A percentile compares a stretch with the other conserved stretches of the same genome.
Evolutionary conservation across 2,329 filamentous ascomycete species (phyloP).

Genomic region (Trichoderma endophyticum): DNA sequence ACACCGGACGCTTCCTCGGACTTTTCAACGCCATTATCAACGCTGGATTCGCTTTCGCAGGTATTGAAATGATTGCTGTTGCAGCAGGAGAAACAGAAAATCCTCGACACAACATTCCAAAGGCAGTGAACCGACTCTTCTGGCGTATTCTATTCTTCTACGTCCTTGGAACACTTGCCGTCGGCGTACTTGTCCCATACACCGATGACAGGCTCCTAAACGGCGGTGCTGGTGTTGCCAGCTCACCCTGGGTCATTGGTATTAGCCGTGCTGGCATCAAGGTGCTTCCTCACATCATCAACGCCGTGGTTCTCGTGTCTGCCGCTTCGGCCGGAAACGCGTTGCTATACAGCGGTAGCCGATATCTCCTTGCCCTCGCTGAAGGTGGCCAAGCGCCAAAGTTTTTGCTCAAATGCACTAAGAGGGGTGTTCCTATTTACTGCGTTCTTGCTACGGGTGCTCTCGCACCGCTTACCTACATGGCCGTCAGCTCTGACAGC

Average conservation of each 20-base stretch:
- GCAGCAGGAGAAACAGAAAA: constrained; percentile 59
- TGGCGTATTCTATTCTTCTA: constrained; percentile 71
- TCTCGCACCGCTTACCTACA: constrained; percentile 49
- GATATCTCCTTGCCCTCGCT: constrained; percentile 48
- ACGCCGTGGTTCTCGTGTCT: constrained; percentile 59
- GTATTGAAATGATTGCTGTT: constrained; percentile 63
- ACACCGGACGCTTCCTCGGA: constrained; percentile 60
- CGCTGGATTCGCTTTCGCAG: constrained; percentile 65
- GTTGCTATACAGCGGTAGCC: constrained; percentile 46
- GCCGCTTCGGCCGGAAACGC: constrained; percentile 44
- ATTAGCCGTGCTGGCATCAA: constrained; percentile 51
- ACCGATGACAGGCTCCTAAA: constrained; percentile 46
- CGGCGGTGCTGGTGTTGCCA: constrained; percentile 52
- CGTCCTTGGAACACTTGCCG: constrained; percentile 59
- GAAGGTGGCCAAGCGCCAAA: constrained; percentile 40
- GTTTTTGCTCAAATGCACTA: constrained; percentile 55
- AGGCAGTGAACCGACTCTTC: constrained; percentile 70
- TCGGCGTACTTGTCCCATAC: constrained; percentile 53
- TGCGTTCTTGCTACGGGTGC: constrained; percentile 48
- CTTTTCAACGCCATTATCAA: constrained; percentile 57
- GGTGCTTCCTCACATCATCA: constrained; percentile 53
- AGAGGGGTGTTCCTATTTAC: constrained; percentile 56
- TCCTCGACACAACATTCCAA: constrained; percentile 62
- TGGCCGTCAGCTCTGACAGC: constrained; percentile 46
- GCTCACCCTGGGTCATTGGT: constrained; percentile 60